A percentile compares a stretch with the other conserved stretches of the same genome.
Conservation (phyloP, 225 moss, liverwort and hornwort species). For the Asterella californica region DNA sequence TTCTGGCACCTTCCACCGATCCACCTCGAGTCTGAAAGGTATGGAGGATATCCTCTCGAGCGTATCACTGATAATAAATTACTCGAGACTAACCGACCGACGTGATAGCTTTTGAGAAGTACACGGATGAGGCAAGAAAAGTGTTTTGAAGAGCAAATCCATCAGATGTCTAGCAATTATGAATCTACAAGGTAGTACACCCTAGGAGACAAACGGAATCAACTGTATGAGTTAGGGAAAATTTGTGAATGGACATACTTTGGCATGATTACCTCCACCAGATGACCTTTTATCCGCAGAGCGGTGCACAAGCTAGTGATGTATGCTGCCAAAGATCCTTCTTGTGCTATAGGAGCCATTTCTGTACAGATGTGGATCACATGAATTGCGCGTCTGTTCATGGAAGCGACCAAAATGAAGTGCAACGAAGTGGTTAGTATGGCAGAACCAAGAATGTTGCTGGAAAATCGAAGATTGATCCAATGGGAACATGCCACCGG, state of each 20-base stretch:
- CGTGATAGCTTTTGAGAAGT: background rate
- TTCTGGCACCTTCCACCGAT: background rate
- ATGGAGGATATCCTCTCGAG: background rate
- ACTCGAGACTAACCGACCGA: background rate
- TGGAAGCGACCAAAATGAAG: constrained; percentile 14
- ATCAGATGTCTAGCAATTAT: background rate
- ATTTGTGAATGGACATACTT: constrained; percentile 47
- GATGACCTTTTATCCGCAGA: constrained; percentile 59
- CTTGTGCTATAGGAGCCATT: constrained; percentile 57
- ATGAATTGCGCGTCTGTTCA: constrained; percentile 51
- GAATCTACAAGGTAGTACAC: background rate
- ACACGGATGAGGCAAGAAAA: background rate
- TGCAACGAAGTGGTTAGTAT: background rate
- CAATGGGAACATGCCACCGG: background rate
- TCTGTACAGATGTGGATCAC: constrained; percentile 69
- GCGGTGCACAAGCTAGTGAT: constrained; percentile 54
- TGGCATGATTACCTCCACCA: constrained; percentile 78
- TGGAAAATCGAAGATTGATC: too few relatives aligned
- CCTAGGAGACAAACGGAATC: background rate
- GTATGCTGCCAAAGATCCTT: constrained; percentile 44
- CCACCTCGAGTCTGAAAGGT: background rate
- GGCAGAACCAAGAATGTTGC: too few relatives aligned
- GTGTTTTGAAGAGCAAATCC: background rate
- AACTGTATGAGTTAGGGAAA: background rate
- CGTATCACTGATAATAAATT: background rate